phyloP scores from a whole-genome alignment of 805 yeast species.

The Diddensiella caesifluorescens region DNA sequence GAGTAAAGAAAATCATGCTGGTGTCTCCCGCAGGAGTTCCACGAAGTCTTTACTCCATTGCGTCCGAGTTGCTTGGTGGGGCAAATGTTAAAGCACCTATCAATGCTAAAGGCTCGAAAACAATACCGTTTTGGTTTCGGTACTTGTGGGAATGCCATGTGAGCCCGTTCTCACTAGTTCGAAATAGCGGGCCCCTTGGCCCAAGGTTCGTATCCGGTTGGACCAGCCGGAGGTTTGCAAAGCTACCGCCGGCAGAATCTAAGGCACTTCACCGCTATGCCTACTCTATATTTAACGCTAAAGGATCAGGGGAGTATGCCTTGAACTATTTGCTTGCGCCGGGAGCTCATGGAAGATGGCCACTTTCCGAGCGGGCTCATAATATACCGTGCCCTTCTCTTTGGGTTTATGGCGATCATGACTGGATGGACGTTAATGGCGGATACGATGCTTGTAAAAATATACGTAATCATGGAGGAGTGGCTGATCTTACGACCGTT shows the following conservation, averaged over 20 bases:
- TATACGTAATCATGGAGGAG: constrained; percentile 23
- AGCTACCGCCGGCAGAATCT: constrained; percentile 42
- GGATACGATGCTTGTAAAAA: constrained; percentile 34
- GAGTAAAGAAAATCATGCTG: constrained; percentile 62
- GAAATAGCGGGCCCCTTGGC: constrained; percentile 77
- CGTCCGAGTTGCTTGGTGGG: constrained; percentile 19
- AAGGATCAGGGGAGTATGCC: constrained; percentile 92
- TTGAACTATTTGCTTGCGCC: constrained; percentile 78
- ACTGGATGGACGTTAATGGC: constrained; percentile 56
- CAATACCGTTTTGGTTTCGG: constrained; percentile 71
- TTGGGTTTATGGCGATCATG: constrained; percentile 83
- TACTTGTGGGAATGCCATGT: constrained; percentile 80
- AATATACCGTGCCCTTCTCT: constrained; percentile 53
- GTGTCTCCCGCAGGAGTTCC: constrained; percentile 88
- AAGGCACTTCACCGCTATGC: constrained; percentile 67
- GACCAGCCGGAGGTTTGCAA: constrained; percentile 76
- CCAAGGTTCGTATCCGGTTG: constrained; percentile 83
- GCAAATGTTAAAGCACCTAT: constrained; percentile 10
- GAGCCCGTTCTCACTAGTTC: constrained; percentile 77
- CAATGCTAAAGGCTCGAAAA: constrained; percentile 7
- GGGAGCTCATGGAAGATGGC: constrained; percentile 83
- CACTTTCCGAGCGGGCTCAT: constrained; percentile 51
- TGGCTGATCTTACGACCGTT: constrained; percentile 34
- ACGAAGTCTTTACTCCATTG: constrained; percentile 34
- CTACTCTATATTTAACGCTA: constrained; percentile 76